Evolutionary conservation across 495 filamentous ascomycete species (phyloP).

Genomic region (Hypoxylon perforatum): DNA sequence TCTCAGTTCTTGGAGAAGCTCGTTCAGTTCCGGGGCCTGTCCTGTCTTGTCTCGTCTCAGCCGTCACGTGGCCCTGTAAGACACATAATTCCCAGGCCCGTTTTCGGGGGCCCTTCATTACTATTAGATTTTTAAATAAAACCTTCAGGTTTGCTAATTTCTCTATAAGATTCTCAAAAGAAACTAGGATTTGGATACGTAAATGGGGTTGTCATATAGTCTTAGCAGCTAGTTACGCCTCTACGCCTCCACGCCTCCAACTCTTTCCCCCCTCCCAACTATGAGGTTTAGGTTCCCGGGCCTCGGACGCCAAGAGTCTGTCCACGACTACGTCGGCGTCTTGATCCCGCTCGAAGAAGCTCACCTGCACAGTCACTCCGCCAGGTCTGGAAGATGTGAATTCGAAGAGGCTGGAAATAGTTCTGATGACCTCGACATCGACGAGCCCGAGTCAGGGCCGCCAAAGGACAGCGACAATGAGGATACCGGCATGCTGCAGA

Average conservation of each 20-base stretch:
- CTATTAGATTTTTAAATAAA: slow-evolving; percentile 2
- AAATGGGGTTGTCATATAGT: slow-evolving; percentile 17
- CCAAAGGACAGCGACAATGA: slow-evolving; percentile 51
- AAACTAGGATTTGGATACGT: slow-evolving; percentile 9
- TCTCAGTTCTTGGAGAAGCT: slow-evolving; percentile 22
- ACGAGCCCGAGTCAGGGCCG: slow-evolving; percentile 41
- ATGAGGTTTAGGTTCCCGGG: slow-evolving; percentile 40
- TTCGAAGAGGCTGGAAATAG: slow-evolving; percentile 46
- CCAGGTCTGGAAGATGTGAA: slow-evolving; percentile 47
- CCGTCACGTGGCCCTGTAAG: slow-evolving; percentile 40
- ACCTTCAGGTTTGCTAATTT: slow-evolving; percentile 2
- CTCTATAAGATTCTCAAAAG: neutral
- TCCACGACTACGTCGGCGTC: slow-evolving; percentile 56
- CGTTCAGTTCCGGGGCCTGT: too few species aligned
- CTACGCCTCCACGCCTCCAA: slow-evolving; percentile 12
- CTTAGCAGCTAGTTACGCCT: neutral
- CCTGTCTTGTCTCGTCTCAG: slow-evolving; percentile 17
- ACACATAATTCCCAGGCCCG: slow-evolving; percentile 20
- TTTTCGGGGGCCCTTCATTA: slow-evolving; percentile 24
- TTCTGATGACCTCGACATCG: slow-evolving; percentile 28
- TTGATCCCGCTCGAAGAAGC: slow-evolving; percentile 61
- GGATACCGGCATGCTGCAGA: slow-evolving; percentile 53
- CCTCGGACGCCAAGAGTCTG: slow-evolving; percentile 49
- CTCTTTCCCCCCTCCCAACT: slow-evolving; percentile 8
- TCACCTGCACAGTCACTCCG: slow-evolving; percentile 59